Evolutionary conservation across 2,329 filamentous ascomycete species (phyloP).

Genomic region (Sarocladium kiliense): DNA sequence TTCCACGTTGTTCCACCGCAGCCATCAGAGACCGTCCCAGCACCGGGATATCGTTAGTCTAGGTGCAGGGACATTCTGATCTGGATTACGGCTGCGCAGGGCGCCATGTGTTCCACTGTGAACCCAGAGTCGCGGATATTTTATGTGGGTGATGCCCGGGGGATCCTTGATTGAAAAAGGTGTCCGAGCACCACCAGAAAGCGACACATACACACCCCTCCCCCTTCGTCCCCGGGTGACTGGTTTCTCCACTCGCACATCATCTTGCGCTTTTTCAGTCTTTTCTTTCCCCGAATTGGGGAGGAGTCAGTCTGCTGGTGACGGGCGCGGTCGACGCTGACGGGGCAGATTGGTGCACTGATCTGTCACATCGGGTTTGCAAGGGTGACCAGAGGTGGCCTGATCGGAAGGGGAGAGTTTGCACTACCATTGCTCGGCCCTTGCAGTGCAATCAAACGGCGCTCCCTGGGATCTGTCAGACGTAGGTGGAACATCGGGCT

Average conservation of each 20-base stretch:
- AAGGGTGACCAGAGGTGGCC: background rate
- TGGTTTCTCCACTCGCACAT: background rate
- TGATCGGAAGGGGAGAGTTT: constrained; percentile 6
- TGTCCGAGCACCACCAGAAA: background rate
- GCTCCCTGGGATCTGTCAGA: background rate
- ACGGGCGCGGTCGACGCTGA: background rate
- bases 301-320: background rate
- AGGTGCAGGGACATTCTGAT: background rate
- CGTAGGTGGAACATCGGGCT: too few relatives aligned
- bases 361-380: constrained; percentile 1
- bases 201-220: background rate
- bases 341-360: background rate
- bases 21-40: background rate
- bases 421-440: constrained; percentile 1
- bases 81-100: background rate
- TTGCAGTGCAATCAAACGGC: constrained; percentile 6
- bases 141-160: background rate
- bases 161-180: background rate
- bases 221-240: background rate
- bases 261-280: background rate
- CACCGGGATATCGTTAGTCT: background rate
- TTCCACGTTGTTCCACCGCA: background rate
- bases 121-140: constrained; percentile 1
- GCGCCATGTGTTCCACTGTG: background rate
- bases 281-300: background rate